These are phyloP conservation scores for Tuber brumale DNA, from an alignment of 495 filamentous ascomycete species.

Conservation along the genomic window DNA sequence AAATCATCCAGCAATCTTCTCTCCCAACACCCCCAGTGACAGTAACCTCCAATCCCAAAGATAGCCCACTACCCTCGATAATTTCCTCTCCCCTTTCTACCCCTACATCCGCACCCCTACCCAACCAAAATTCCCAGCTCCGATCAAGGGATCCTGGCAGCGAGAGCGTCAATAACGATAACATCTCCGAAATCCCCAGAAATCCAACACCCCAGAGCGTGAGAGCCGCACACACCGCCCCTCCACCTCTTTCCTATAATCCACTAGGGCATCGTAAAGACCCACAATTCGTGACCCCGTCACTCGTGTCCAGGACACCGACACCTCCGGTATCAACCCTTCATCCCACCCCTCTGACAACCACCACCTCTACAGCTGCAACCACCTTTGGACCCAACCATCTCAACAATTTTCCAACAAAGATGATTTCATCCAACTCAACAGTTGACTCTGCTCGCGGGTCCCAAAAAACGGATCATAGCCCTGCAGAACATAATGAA, in stretches of 20 bases:
- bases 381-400: background rate
- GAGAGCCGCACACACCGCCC: slow-evolving; percentile 17
- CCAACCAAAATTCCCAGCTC: background rate
- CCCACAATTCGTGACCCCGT: slow-evolving; percentile 24
- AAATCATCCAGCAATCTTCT: background rate
- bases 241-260: background rate
- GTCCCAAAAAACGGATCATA: background rate
- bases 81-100: background rate
- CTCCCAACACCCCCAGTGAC: background rate
- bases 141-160: background rate
- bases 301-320: slow-evolving; percentile 23
- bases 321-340: slow-evolving; percentile 14
- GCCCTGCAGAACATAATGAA: background rate
- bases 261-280: background rate
- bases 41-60: background rate
- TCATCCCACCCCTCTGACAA: background rate
- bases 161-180: background rate
- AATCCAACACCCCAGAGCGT: slow-evolving; percentile 33
- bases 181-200: slow-evolving; percentile 4
- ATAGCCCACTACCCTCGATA: background rate
- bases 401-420: background rate
- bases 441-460: background rate
- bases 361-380: background rate
- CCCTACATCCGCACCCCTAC: background rate
- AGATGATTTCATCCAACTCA: background rate